Evolutionary conservation across 2,329 filamentous ascomycete genomes (phyloP).

Genomic region (Aspergillus luchuensis): DNA sequence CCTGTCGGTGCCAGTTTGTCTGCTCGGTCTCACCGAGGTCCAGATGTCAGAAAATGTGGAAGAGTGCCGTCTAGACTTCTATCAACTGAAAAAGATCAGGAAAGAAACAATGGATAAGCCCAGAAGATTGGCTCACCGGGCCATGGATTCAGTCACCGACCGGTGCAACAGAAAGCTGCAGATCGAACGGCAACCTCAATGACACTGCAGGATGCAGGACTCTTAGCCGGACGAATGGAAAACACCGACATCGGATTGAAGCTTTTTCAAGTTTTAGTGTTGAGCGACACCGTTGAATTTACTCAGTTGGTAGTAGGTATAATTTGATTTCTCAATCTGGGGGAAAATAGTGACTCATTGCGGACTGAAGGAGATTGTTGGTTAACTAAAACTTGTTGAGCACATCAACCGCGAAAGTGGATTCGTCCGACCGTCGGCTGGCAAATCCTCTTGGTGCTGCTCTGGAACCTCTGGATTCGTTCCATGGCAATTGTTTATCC

Average conservation of each 20-base stretch:
- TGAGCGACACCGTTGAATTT: background rate
- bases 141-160: slow-evolving; percentile 5
- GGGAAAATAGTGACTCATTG: background rate
- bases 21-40: too few relatives aligned
- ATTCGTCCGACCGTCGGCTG: background rate
- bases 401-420: background rate
- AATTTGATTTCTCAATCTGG: background rate
- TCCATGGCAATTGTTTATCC: background rate
- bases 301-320: background rate
- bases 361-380: background rate
- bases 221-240: background rate
- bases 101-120: background rate
- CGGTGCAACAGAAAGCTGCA: background rate
- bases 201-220: background rate
- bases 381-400: background rate
- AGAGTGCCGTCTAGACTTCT: background rate
- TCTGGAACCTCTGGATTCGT: background rate
- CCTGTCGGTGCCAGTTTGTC: too few relatives aligned
- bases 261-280: background rate
- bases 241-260: background rate
- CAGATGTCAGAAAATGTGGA: background rate
- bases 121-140: background rate
- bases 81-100: background rate
- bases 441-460: too few relatives aligned
- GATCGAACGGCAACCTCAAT: background rate